These are phyloP conservation scores for Metschnikowia lachancei DNA, from an alignment of 805 yeast species.

Conservation along the genomic window DNA sequence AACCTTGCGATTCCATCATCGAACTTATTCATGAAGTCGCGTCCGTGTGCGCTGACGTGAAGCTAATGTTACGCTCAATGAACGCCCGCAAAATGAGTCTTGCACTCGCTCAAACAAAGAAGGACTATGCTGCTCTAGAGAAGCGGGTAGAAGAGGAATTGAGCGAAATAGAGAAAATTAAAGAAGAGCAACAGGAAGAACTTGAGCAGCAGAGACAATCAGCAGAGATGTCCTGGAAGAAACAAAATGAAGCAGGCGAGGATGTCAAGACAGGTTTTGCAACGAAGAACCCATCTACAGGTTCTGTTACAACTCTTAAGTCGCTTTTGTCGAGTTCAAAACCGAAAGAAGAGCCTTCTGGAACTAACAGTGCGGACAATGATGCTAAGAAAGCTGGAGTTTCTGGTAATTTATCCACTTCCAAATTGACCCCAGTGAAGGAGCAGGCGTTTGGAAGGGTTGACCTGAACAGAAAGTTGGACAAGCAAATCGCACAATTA, in stretches of 20 bases:
- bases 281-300: conserved; percentile 4
- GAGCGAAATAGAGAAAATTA: conserved; percentile 28
- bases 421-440: conserved; percentile 31
- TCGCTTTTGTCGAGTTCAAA: conserved; percentile 5
- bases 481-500: conserved; percentile 32
- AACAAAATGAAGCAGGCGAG: conserved; percentile 6
- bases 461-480: conserved; percentile 28
- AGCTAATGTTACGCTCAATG: conserved; percentile 55
- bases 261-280: conserved; percentile 2
- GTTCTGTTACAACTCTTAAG: conserved; percentile 13
- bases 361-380: background rate
- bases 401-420: background rate
- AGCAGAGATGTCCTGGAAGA: background rate
- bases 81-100: conserved; percentile 52
- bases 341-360: background rate
- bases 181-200: conserved; percentile 18
- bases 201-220: conserved; percentile 21
- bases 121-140: conserved; percentile 17
- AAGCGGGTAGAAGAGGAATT: conserved; percentile 11
- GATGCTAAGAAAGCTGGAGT: background rate
- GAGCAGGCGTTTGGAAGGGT: conserved; percentile 21
- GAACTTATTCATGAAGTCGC: conserved; percentile 62
- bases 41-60: conserved; percentile 60
- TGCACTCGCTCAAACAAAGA: conserved; percentile 28
- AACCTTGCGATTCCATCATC: conserved; percentile 54